phyloP scores from a whole-genome alignment of 2,329 filamentous ascomycete species.

The Pyrenochaeta sp. region DNA sequence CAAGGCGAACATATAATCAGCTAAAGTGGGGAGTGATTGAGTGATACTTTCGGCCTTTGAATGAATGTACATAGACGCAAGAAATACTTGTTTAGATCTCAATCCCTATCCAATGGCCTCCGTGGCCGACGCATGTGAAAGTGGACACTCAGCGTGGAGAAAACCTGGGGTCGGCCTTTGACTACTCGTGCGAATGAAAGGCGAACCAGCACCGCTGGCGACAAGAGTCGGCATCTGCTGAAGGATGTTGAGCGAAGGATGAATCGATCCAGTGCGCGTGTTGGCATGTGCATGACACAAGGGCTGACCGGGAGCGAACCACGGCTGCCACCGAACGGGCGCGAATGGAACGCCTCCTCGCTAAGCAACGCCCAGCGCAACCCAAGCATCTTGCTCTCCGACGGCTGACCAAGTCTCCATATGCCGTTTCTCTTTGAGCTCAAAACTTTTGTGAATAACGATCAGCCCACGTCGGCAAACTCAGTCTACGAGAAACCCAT shows the following conservation, averaged over 20 bases:
- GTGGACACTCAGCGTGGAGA: constrained; percentile 7
- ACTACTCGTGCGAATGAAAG: constrained; percentile 6
- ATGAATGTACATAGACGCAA: constrained; percentile 11
- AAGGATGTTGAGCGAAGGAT: neutral
- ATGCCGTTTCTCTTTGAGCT: neutral
- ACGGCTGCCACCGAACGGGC: neutral
- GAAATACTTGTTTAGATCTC: constrained; percentile 1
- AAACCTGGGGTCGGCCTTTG: constrained; percentile 34
- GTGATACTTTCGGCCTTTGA: constrained; percentile 3
- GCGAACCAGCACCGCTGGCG: neutral
- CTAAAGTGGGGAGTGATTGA: neutral
- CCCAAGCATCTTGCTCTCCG: neutral
- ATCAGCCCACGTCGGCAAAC: neutral
- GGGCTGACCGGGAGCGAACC: neutral
- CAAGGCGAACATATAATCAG: constrained; percentile 38
- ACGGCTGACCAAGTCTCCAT: neutral
- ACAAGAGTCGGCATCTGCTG: constrained; percentile 14
- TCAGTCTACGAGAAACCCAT: neutral
- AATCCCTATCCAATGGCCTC: neutral
- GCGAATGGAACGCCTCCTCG: neutral
- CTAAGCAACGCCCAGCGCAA: neutral
- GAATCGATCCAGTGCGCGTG: neutral
- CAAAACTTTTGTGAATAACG: neutral
- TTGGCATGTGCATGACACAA: neutral
- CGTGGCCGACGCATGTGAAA: neutral